Base-by-base conservation (phyloP, 805 yeast genomes). In the Saccharomycopsis oosterbeekiorum region DNA sequence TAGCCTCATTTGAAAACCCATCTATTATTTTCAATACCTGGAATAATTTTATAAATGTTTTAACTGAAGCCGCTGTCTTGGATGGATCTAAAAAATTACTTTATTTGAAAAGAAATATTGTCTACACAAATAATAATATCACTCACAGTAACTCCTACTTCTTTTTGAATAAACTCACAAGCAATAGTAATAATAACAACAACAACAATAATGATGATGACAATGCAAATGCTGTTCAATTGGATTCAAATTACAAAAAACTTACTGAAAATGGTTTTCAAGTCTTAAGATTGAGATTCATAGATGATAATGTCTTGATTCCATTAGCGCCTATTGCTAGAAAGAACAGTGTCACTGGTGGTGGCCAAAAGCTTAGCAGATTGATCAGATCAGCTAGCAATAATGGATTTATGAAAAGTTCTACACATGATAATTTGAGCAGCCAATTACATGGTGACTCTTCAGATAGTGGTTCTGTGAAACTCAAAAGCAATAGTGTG, bases 341-440 rank as follows among this genome's bases (percentile, higher is more conserved):
- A 24, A 40, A 26, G 11, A 55, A 56, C 29, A 41, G 37, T 43
- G 63, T n/a, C 4, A 24, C 8, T 5, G 29, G 51, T 36, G 56
- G 56, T 15, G 26, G 59, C 41, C 55, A 71, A 68, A 29, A 66
- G 57, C 47, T 71, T 0, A 47, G 68, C 1, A 63, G 57, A 55
- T 59, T 71, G 60, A 70, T 71, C 19, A 64, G 66, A 43, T 70
- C 73, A 0, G 69, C 73, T 6, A 70, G 73, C 55, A 57, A 68
- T n/a, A 68, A 65, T 40, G 67, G 71, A 5, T 58, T 63, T 34
- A 21, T 56, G 59, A 29, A 55, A 15, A 42, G 39, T 34, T 9
- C 53, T 11, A 26, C 43, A n/a, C 41, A 55, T 5, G 19, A 59
- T 1, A 53, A 39, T 19, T 57, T 56, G 36, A 24, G 26, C 17